These are phyloP conservation scores for Reutealis trisperma DNA, from an alignment of 345 rosid species.

Conservation along the genomic window DNA sequence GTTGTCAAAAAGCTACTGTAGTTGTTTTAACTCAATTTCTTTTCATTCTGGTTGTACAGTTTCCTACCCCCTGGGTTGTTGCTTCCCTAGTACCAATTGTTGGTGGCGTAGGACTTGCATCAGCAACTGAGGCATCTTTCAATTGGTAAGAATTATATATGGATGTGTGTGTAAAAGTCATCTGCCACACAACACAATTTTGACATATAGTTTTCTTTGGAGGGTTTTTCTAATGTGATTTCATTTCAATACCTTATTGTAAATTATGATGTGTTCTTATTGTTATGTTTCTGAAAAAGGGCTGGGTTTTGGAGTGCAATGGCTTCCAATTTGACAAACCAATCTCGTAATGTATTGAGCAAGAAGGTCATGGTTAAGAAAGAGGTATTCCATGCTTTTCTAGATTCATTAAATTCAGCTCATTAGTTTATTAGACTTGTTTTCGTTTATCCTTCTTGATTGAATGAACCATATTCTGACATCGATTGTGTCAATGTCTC, in stretches of 20 bases:
- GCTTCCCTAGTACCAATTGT: slow-evolving; percentile 85
- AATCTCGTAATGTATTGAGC: slow-evolving; percentile 42
- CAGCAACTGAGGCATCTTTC: slow-evolving; percentile 86
- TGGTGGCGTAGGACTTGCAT: slow-evolving; percentile 97
- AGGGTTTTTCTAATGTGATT: neutral
- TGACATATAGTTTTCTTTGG: neutral
- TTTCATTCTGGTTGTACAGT: slow-evolving; percentile 36
- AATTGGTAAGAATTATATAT: slow-evolving; percentile 60
- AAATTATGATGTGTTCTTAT: neutral
- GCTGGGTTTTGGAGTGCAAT: slow-evolving; percentile 44
- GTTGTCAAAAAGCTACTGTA: slow-evolving; percentile 1
- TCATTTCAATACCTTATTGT: neutral
- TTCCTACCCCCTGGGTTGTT: slow-evolving; percentile 86
- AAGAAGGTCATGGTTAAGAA: slow-evolving; percentile 94
- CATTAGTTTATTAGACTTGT: neutral
- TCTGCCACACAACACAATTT: neutral
- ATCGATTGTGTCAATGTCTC: neutral
- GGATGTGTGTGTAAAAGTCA: neutral
- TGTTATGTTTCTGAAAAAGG: slow-evolving; percentile 19
- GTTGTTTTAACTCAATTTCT: neutral
- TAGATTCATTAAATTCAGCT: neutral
- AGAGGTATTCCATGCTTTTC: slow-evolving; percentile 59
- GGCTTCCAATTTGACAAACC: slow-evolving; percentile 41
- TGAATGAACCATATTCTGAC: neutral
- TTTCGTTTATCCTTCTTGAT: slow-evolving; percentile 4